Evolutionary conservation across 2,329 filamentous ascomycete genomes (phyloP).

Genomic region (Talaromyces sp.): DNA sequence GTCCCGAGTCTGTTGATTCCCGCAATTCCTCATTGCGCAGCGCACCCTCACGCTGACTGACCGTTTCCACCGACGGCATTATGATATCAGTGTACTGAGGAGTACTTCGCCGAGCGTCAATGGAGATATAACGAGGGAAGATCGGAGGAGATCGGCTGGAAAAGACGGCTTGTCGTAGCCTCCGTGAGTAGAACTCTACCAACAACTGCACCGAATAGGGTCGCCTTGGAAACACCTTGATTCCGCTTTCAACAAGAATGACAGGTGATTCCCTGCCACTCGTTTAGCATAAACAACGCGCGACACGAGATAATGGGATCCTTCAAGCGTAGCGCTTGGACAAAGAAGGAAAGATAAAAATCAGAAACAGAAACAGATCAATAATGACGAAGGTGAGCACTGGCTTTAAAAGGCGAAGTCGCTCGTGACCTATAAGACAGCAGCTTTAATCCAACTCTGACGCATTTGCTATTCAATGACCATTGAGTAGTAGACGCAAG

Average conservation of each 20-base stretch:
- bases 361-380: no score
- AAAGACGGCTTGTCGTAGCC: neutral
- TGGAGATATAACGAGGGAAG: constrained; percentile 5
- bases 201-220: constrained; percentile 1
- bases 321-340: neutral
- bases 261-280: constrained; percentile 17
- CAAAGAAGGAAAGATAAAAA: neutral
- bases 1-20: constrained; percentile 21
- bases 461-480: neutral
- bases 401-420: neutral
- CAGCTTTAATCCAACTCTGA: neutral
- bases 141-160: neutral
- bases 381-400: neutral
- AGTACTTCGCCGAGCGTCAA: constrained; percentile 1
- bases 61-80: constrained; percentile 36
- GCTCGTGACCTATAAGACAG: constrained; percentile 2
- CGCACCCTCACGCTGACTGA: constrained; percentile 32
- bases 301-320: neutral
- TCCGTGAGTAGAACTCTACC: neutral
- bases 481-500: neutral
- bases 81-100: constrained; percentile 25
- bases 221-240: constrained; percentile 14
- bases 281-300: neutral
- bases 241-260: constrained; percentile 5
- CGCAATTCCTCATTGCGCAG: constrained; percentile 23